Base-by-base conservation (phyloP, 495 filamentous ascomycete species). In the Zalerion maritima region DNA sequence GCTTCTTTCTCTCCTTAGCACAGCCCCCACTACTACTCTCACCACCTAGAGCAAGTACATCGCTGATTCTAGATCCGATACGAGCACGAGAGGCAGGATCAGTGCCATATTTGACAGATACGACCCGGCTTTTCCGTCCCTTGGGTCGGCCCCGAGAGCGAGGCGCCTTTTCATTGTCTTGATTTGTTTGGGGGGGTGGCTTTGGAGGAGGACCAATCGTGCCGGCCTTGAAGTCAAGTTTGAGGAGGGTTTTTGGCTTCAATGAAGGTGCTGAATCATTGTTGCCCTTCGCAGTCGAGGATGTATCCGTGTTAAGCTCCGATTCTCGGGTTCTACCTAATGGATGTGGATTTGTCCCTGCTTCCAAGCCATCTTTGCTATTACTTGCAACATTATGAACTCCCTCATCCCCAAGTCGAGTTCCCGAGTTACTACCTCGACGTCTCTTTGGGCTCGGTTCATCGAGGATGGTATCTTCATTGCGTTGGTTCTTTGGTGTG, bases 191-290 rank as follows among this genome's bases (percentile, higher is more conserved):
- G n/a, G n/a, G n/a, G n/a, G n/a, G n/a, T n/a, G 50, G 36, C 10
- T 35, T 55, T 0, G 63, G 66, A 4, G 66, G 66, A 14, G 66
- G 61, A n/a, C 64, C 66, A 37, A 70, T 60, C 3, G 64, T 70
- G 15, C 66, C 64, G 6, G 64, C 68, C 20, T 54, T 55, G 9
- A 50, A 53, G 27, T 69, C 67, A 27, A 67, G 49, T 16, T 43
- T 43, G 13, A 69, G 36, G 0, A 70, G 19, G 26, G 64, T 70
- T 20, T 50, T 56, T 9, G 57, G 51, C 34, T 61, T 62, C n/a
- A n/a, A n/a, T n/a, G n/a, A n/a, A n/a, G n/a, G n/a, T n/a, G n/a
- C n/a, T n/a, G n/a, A n/a, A n/a, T n/a, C n/a, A n/a, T n/a, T n/a
- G n/a, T n/a, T n/a, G n/a, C n/a, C n/a, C n/a, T n/a, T n/a, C n/a